phyloP scores from a whole-genome alignment of 1,139 yeast genomes.

The Eremothecium gossypii region DNA sequence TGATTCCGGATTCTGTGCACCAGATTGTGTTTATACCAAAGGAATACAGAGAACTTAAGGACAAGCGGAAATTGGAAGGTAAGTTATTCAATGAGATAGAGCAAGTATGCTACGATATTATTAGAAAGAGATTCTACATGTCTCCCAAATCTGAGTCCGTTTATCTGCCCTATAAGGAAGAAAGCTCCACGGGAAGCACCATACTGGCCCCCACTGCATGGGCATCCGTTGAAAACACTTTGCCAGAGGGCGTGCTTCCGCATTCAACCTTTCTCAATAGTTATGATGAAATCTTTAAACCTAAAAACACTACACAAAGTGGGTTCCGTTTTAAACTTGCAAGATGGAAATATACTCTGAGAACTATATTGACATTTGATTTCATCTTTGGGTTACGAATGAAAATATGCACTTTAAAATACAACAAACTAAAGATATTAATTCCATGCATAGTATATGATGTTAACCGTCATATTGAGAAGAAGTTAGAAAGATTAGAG shows the following conservation, averaged over 20 bases:
- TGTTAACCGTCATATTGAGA: neutral
- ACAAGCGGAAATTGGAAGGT: slow-evolving; percentile 30
- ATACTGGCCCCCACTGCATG: slow-evolving; percentile 1
- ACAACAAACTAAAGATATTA: neutral
- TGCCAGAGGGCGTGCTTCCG: neutral
- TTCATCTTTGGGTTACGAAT: slow-evolving; percentile 1
- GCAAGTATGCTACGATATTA: slow-evolving; percentile 23
- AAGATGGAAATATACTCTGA: neutral
- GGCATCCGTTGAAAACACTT: neutral
- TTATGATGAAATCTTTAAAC: neutral
- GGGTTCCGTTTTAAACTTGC: slow-evolving; percentile 1
- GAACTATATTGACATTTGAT: neutral
- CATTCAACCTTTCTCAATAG: neutral
- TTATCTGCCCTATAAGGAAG: neutral
- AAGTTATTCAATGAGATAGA: slow-evolving; percentile 38
- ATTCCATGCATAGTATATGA: neutral
- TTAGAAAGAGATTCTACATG: slow-evolving; percentile 1
- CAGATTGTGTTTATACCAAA: slow-evolving; percentile 43
- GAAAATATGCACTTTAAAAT: neutral
- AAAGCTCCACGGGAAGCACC: neutral
- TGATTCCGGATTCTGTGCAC: slow-evolving; percentile 28
- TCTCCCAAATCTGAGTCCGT: neutral
- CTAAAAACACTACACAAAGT: neutral
- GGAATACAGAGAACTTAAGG: slow-evolving; percentile 28
- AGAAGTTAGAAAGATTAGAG: neutral